Evolutionary conservation across 2,329 filamentous ascomycete genomes (phyloP).

Genomic region (Nothophoma quercina): DNA sequence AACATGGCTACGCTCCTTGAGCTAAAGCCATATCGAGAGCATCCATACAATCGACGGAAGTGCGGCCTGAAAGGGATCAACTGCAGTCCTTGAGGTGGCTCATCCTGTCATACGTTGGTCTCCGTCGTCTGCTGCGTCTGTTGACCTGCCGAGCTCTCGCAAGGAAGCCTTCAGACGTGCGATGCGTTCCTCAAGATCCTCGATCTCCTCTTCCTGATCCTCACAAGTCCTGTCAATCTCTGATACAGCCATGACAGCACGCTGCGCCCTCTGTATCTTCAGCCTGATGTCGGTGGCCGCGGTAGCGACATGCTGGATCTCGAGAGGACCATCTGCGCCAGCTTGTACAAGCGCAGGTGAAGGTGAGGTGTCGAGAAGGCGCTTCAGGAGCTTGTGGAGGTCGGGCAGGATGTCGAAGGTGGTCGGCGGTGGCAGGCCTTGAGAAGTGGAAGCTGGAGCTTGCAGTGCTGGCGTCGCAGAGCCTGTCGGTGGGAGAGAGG

Average conservation of each 20-base stretch:
- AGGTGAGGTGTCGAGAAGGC: slow-evolving; percentile 64
- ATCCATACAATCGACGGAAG: slow-evolving; percentile 41
- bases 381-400: slow-evolving; percentile 78
- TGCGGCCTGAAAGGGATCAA: slow-evolving; percentile 40
- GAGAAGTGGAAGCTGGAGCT: slow-evolving; percentile 53
- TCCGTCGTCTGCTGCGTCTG: slow-evolving; percentile 28
- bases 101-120: slow-evolving; percentile 50
- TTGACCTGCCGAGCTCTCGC: slow-evolving; percentile 39
- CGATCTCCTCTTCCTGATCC: slow-evolving; percentile 77
- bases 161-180: slow-evolving; percentile 61
- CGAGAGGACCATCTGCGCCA: slow-evolving; percentile 53
- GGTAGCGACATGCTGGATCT: slow-evolving; percentile 78
- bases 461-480: slow-evolving; percentile 38
- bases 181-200: slow-evolving; percentile 70
- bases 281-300: slow-evolving; percentile 82
- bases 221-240: slow-evolving; percentile 72
- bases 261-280: slow-evolving; percentile 80
- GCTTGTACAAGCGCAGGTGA: slow-evolving; percentile 36
- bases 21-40: slow-evolving; percentile 36
- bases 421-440: slow-evolving; percentile 76
- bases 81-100: slow-evolving; percentile 30
- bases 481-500: slow-evolving; percentile 44
- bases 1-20: slow-evolving; percentile 19
- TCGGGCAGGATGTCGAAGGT: slow-evolving; percentile 86
- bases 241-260: slow-evolving; percentile 69